Percentiles rank a stretch among this genome's conserved stretches.
phyloP scores from a whole-genome alignment of 139 green algal genomes.

The Picochlorum sp. region DNA sequence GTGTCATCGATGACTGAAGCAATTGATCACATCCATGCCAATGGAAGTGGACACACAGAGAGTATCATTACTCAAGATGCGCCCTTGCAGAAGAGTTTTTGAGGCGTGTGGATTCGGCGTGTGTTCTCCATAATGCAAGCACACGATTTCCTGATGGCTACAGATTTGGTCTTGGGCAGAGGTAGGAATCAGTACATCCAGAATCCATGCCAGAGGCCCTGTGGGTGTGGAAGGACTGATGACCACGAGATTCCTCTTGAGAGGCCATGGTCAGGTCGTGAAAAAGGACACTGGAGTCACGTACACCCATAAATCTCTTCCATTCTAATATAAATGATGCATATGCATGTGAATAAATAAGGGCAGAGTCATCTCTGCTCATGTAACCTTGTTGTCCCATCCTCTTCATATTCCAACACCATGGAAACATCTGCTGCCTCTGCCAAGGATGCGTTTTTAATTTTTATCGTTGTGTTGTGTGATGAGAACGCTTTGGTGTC shows the following conservation, averaged over 20 bases:
- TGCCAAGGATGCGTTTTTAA: too few species aligned
- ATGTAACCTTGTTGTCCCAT: too few species aligned
- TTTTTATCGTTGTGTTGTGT: too few species aligned
- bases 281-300: conserved; percentile 82
- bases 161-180: conserved; percentile 90
- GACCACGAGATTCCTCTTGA: conserved; percentile 85
- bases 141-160: conserved; percentile 95
- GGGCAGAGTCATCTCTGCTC: too few species aligned
- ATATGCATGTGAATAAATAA: background rate
- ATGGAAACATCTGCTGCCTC: too few species aligned
- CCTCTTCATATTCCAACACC: too few species aligned
- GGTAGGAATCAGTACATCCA: conserved; percentile 93
- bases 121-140: conserved; percentile 90
- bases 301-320: conserved; percentile 78
- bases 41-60: conserved; percentile 82
- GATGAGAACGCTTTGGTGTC: too few species aligned
- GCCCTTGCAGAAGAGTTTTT: conserved; percentile 76
- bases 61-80: conserved; percentile 61
- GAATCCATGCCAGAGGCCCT: conserved; percentile 95
- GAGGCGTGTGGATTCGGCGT: conserved; percentile 78
- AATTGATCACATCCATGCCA: conserved; percentile 86
- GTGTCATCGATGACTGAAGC: conserved; percentile 68
- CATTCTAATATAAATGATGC: conserved; percentile 1
- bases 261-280: conserved; percentile 75
- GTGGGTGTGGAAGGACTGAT: conserved; percentile 97